Evolutionary conservation across 139 green algal species (phyloP), one percentile per base, ranked within the genome.

Genomic region (Medakamo hakoo): DNA sequence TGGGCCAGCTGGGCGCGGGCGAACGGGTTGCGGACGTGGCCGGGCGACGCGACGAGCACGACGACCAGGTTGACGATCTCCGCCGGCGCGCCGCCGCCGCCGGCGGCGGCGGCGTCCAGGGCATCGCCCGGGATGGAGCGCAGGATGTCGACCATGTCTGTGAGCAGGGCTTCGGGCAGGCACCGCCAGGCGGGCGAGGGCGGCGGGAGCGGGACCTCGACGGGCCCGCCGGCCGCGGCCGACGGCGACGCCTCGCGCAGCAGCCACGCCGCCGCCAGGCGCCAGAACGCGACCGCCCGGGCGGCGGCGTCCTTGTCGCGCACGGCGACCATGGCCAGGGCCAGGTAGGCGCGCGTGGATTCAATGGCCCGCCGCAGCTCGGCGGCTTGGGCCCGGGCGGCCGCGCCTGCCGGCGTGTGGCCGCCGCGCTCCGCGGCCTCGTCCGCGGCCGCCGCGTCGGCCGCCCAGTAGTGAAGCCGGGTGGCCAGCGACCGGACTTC

Each of bases 221-320:
- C 16, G 40, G 40, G 40, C 5, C 58, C 64, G 2, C 67, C 69
- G 19, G 49, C 57, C 9, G 67, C 67, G 2, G 65, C 52, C 4
- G 48, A 31, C 23, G 69, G 69, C 2, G 60, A 75, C 5, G 83
- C 82, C 58, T 86, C 57, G 27, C 71, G 64, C 66, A 89, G 69
- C 60, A 95, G 63, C 82, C 84, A 96, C 1, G 73, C 60, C 0
- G 78, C 76, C 60, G 89, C 65, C 4, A 96, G 76, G 23, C 84
- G 77, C 72, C 73, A 87, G 57, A 64, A 79, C 40, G 32, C 5
- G 4, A 2, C 19, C 25, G 23, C 2, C 26, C 2, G 5, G 26
- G 18, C 3, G 25, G 22, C 9, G 62, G 14, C 2, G 1, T 1
- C 58, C 0, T 31, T 16, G 26, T 24, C 58, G 19, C 55, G 3